These are phyloP conservation scores for Emericellopsis cladophorae DNA, from an alignment of 2,329 filamentous ascomycete genomes.

Conservation along the genomic window DNA sequence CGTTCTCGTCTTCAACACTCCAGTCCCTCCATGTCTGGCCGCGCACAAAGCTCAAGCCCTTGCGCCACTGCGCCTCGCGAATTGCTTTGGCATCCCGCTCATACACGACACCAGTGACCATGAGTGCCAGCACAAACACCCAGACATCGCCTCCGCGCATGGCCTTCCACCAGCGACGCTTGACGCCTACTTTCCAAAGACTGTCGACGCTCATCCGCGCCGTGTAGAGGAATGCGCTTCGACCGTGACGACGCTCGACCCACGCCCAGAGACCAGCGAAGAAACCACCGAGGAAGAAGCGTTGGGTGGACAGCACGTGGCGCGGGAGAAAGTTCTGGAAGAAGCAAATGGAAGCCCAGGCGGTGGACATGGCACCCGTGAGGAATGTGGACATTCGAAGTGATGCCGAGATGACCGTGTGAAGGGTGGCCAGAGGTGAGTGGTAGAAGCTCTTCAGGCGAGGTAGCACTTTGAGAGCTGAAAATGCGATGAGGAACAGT, in stretches of 20 bases:
- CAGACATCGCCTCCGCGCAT: conserved; percentile 73
- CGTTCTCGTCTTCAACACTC: conserved; percentile 37
- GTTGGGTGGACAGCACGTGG: conserved; percentile 62
- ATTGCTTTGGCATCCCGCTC: conserved; percentile 59
- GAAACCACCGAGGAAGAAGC: conserved; percentile 84
- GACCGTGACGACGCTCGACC: conserved; percentile 51
- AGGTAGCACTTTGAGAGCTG: conserved; percentile 53
- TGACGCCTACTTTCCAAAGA: conserved; percentile 87
- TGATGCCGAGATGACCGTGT: conserved; percentile 52
- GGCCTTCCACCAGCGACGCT: conserved; percentile 77
- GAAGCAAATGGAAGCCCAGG: conserved; percentile 83
- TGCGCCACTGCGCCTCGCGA: conserved; percentile 53
- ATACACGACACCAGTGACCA: conserved; percentile 65
- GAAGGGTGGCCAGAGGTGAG: conserved; percentile 54
- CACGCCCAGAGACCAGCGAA: conserved; percentile 77
- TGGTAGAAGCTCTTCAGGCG: conserved; percentile 56
- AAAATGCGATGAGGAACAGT: conserved; percentile 65
- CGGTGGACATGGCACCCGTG: conserved; percentile 71
- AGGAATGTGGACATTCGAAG: conserved; percentile 62
- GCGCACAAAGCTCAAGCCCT: conserved; percentile 59
- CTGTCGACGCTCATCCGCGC: conserved; percentile 69
- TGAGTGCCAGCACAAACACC: conserved; percentile 69
- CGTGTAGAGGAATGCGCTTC: conserved; percentile 66
- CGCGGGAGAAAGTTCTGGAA: conserved; percentile 72
- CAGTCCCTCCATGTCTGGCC: conserved; percentile 68